Evolutionary conservation across 176 grass and related monocot species (phyloP).

Genomic region (Ampelocalamus luodianensis): DNA sequence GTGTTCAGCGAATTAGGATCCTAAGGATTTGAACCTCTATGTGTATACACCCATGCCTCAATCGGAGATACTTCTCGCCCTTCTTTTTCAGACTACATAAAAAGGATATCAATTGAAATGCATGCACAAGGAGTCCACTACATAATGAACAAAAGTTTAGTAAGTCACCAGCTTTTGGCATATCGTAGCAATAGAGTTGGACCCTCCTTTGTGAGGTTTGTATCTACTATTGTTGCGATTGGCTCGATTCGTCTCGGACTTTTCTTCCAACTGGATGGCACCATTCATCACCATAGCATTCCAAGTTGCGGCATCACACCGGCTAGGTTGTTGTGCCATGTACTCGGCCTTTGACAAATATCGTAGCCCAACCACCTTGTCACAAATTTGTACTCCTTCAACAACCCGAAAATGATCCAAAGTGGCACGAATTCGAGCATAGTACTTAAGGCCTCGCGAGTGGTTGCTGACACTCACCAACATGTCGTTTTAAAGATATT

Average conservation of each 20-base stretch:
- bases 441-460: no score
- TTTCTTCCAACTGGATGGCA: background rate
- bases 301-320: background rate
- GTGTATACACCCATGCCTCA: constrained; percentile 10
- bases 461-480: no score
- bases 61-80: background rate
- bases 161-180: no score
- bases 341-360: background rate
- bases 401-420: no score
- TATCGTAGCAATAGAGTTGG: no score
- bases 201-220: no score
- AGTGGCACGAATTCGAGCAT: no score
- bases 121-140: background rate
- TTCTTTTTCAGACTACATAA: background rate
- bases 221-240: no score
- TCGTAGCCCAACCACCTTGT: background rate
- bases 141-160: background rate
- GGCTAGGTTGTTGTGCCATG: background rate
- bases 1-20: background rate
- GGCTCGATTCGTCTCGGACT: no score
- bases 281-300: background rate
- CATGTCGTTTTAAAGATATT: no score
- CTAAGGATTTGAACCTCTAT: background rate
- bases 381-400: background rate
- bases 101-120: background rate